These are phyloP conservation scores for Mucor saturninus DNA, from an alignment of 371 early-diverging fungal species.

Conservation along the genomic window DNA sequence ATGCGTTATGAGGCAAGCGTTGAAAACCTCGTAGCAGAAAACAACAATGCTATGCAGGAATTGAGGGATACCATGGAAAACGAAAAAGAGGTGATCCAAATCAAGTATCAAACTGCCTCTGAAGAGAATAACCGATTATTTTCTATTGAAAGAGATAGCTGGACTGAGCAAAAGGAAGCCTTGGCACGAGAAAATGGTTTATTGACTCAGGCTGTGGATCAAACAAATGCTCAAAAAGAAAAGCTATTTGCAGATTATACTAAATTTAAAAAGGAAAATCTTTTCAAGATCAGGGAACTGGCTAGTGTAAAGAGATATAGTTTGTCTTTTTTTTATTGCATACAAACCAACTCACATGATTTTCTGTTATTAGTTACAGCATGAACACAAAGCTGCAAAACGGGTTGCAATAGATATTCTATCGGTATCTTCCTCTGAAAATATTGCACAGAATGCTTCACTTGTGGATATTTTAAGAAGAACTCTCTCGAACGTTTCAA, in stretches of 20 bases:
- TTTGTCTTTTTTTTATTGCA: neutral
- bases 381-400: constrained; percentile 15
- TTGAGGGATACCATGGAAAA: constrained; percentile 21
- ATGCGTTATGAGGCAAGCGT: constrained; percentile 41
- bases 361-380: constrained; percentile 14
- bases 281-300: neutral
- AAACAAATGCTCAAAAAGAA: neutral
- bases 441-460: neutral
- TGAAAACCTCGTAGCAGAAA: constrained; percentile 34
- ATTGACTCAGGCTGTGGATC: neutral
- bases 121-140: constrained; percentile 8
- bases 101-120: constrained; percentile 30
- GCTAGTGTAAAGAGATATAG: neutral
- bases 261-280: neutral
- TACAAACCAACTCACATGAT: neutral
- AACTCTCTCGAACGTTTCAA: constrained; percentile 1
- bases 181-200: neutral
- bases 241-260: neutral
- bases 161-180: neutral
- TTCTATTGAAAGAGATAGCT: neutral
- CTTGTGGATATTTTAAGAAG: constrained; percentile 7
- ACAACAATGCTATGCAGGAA: constrained; percentile 32
- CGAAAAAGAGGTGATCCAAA: constrained; percentile 33
- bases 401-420: constrained; percentile 13
- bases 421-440: neutral